Evolutionary conservation across 2,329 filamentous ascomycete genomes (phyloP), one percentile per base, ranked within the genome.

Genomic region (Penicillium capsulatum): DNA sequence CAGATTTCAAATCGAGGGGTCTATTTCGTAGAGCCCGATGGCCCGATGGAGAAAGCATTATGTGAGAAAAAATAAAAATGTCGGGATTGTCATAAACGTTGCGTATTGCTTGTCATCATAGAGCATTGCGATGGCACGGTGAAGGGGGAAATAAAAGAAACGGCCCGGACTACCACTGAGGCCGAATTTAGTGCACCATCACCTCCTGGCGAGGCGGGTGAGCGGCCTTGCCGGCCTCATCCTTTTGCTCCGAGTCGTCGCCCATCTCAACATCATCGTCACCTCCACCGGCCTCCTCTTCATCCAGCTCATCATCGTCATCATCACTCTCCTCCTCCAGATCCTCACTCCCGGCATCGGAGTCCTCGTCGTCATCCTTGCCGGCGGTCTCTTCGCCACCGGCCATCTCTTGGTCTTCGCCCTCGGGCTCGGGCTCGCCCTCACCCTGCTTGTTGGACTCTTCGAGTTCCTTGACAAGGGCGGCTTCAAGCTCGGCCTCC

Each of bases 311-410:
- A 43, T 84, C 81, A 37, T 82, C 80, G 16, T 86, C 79, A 45
- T 81, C 81, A 20, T 84, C 84, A 51, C 81, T 86, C 64, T 89
- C 85, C 39, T 80, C 82, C 57, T 88, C 85, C 31, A 89, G 79
- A 61, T 89, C 85, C 61, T 89, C 85, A 55, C 82, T 86, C 50
- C 81, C 85, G 43, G 81, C 84, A 45, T 90, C 84, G 11, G 82
- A 85, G 44, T 81, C 80, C 11, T 85, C 79, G 16, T 74, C 55
- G 2, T 59, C 59, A 17, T 58, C 59, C 28, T 60, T 61, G 43
- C 65, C 70, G 34, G 70, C 68, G 17, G 68, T 69, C 34, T 71
- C 71, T 37, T 86, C 84, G 11, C 73, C 78, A 27, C 83, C 84
- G 33, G 76, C 84, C 85, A 91, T 90, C 48, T 87, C 84, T 4